These are phyloP conservation scores for Ceratobasidium sp. DNA, from an alignment of 1,284 basidiomycete species.

Conservation along the genomic window DNA sequence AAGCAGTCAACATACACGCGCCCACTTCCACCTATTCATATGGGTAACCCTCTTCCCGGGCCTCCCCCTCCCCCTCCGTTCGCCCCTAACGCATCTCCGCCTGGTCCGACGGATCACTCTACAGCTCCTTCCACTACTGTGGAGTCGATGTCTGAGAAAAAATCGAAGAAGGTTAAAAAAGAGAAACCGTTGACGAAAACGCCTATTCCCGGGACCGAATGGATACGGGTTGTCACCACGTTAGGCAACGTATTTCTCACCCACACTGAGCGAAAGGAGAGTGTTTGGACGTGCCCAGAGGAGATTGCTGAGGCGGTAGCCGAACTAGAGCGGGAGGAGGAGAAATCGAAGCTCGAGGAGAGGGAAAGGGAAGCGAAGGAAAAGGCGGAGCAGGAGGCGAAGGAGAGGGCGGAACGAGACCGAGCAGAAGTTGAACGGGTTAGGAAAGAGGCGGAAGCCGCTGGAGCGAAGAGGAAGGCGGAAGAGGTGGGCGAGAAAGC, in stretches of 20 bases:
- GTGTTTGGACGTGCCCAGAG: slow-evolving; percentile 90
- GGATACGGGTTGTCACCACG: slow-evolving; percentile 91
- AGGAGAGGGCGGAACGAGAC: slow-evolving; percentile 59
- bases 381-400: slow-evolving; percentile 51
- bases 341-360: slow-evolving; percentile 61
- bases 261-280: slow-evolving; percentile 84
- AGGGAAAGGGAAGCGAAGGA: slow-evolving; percentile 54
- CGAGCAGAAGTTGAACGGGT: slow-evolving; percentile 65
- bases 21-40: slow-evolving; percentile 64
- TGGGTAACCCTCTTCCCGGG: slow-evolving; percentile 36
- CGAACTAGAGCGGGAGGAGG: slow-evolving; percentile 71
- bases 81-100: slow-evolving; percentile 45
- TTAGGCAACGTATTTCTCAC: slow-evolving; percentile 94
- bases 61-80: slow-evolving; percentile 61
- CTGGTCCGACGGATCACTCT: slow-evolving; percentile 47
- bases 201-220: slow-evolving; percentile 85
- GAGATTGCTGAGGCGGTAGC: slow-evolving; percentile 84
- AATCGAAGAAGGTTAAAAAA: slow-evolving; percentile 73
- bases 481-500: slow-evolving; percentile 55
- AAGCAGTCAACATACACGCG: slow-evolving; percentile 89
- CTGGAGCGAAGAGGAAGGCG: slow-evolving; percentile 74
- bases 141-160: slow-evolving; percentile 49
- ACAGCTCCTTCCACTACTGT: slow-evolving; percentile 55
- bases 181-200: slow-evolving; percentile 91
- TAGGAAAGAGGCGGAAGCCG: slow-evolving; percentile 66